Evolutionary conservation across 257 asterid genomes (phyloP), one percentile per base, ranked within the genome.

Genomic region (Fraxinus cuspidata): DNA sequence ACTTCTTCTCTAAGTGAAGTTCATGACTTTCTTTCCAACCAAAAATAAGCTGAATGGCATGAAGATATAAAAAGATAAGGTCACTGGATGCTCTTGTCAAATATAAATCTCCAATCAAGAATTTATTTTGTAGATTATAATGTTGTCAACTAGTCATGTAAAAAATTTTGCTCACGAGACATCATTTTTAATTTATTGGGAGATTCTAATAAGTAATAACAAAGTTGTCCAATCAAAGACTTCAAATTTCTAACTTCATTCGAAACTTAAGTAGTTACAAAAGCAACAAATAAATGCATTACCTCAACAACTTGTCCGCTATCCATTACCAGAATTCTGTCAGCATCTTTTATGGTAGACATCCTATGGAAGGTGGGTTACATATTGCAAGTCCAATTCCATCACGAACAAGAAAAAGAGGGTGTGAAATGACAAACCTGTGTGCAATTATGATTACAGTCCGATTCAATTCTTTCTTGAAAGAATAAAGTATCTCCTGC

Each of bases 361-460:
- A 85, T 49, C 86, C 90, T 87, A 83, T n/a, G 18, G 72, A 79
- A 74, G 60, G 29, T 25, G 71, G 8, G 53, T 81, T 37, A 72
- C 15, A 40, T 23, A 27, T 69, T 40, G 60, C 42, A 25, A 15
- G 42, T 51, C 25, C 35, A n/a, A 34, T 68, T n/a, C 28, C 32
- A 28, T 5, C 29, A 70, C 9, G 31, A 44, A 58, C 32, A 58
- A 29, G 51, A 51, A 16, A 19, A 74, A 2, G 7, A 23, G 25
- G 11, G 1, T 23, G 34, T 11, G 44, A 60, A 10, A 72, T 56
- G 73, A 64, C 83, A 35, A 67, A 83, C 90, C 87, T 85, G 71
- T 89, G 89, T 29, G 91, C 78, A 58, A 87, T 82, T 51, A 89
- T 76, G 74, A 89, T 81, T 72, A 89, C 35, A 11, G 87, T 82